Evolutionary conservation across 176 grass and related monocot genomes (phyloP).

Genomic region (Cenchrus fungigraminus): DNA sequence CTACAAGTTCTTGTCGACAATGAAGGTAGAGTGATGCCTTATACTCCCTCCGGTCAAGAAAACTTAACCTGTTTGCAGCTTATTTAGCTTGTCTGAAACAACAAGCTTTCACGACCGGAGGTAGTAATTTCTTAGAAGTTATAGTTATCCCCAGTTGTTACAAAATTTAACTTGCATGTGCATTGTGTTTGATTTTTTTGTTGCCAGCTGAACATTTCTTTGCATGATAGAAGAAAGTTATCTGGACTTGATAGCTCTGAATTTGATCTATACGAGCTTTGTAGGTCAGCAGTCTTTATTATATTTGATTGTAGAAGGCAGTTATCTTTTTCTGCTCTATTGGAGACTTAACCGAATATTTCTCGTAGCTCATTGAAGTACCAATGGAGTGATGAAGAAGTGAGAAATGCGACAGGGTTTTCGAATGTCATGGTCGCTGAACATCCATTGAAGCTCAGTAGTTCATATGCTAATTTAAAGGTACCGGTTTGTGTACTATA

Average conservation of each 20-base stretch:
- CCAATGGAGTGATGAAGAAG: constrained; percentile 67
- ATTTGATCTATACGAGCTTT: constrained; percentile 36
- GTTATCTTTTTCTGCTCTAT: not conserved
- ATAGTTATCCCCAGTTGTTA: constrained; percentile 26
- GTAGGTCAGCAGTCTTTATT: constrained; percentile 43
- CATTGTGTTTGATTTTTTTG: constrained; percentile 31
- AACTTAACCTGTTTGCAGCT: too few relatives aligned
- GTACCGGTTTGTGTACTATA: constrained; percentile 49
- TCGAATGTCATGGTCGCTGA: constrained; percentile 63
- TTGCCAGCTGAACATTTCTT: constrained; percentile 74
- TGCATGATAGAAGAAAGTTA: constrained; percentile 70
- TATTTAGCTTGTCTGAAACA: too few relatives aligned
- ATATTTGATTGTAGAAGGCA: not conserved
- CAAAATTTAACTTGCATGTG: constrained; percentile 46
- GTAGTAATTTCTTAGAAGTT: constrained; percentile 34
- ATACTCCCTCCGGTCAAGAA: not conserved
- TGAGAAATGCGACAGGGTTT: constrained; percentile 60
- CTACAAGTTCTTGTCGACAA: constrained; percentile 78
- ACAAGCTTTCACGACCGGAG: too few relatives aligned
- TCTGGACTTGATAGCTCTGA: constrained; percentile 57
- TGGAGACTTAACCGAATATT: not conserved
- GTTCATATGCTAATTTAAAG: constrained; percentile 79
- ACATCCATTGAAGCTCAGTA: constrained; percentile 70
- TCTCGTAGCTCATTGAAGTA: constrained; percentile 52
- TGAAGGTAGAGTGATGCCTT: constrained; percentile 54